These are phyloP conservation scores for Mrakia frigida DNA, from an alignment of 768 basidiomycete species.

Conservation along the genomic window DNA sequence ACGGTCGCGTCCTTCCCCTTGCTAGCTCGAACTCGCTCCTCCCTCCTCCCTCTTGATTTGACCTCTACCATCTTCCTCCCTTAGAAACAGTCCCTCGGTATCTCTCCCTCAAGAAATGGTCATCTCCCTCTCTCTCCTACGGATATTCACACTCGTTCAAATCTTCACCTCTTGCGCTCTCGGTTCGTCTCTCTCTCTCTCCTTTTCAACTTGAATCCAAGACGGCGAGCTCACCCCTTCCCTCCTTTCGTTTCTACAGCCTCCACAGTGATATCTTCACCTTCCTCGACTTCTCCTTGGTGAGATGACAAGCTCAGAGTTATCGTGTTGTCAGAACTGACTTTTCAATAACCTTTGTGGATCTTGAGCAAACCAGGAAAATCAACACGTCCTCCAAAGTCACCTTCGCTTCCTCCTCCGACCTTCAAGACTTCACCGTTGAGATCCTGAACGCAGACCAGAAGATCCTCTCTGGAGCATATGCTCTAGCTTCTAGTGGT, in stretches of 20 bases:
- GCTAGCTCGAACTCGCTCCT: background rate
- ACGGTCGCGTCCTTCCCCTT: background rate
- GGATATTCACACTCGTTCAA: background rate
- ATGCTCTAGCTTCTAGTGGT: conserved; percentile 5
- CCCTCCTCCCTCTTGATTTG: background rate
- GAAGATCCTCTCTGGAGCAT: background rate
- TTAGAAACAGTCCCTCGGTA: background rate
- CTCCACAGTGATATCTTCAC: background rate
- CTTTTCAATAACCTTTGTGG: background rate
- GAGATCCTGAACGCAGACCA: conserved; percentile 3
- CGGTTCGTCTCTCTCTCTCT: background rate
- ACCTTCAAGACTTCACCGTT: background rate
- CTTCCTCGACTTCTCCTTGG: background rate
- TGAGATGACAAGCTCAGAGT: background rate
- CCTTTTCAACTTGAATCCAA: background rate
- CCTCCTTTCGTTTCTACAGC: background rate
- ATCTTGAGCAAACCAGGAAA: background rate
- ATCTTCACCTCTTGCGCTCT: background rate
- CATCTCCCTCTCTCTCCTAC: background rate
- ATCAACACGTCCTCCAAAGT: background rate
- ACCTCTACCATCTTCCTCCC: background rate
- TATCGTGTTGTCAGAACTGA: background rate
- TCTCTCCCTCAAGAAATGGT: background rate
- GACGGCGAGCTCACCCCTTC: background rate
- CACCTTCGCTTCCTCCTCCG: background rate